Base-by-base conservation (phyloP, 768 basidiomycete species). In the Myochromella boudieri region DNA sequence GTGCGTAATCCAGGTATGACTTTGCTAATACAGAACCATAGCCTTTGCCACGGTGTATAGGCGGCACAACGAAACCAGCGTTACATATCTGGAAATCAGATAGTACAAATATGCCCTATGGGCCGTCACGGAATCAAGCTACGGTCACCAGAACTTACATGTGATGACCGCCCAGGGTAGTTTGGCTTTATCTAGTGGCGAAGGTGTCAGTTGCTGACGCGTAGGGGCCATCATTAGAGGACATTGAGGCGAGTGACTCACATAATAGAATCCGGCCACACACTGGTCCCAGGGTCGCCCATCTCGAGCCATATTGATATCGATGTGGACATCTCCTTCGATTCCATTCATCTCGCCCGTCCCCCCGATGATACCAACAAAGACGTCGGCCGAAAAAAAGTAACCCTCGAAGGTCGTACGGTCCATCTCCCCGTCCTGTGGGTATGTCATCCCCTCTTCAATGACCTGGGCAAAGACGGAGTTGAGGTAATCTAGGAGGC, bases 121-220 rank as follows among this genome's bases (percentile, higher is more conserved):
- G n/a, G 29, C 20, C 28, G 15, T 24, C 32, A 6, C 43, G n/a
- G 21, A 47, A 21, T 24, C 15, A 37, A 46, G 37, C 21, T 39
- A 34, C 37, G 29, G 28, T 34, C 33, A 46, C 29, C 22, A 41
- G 8, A 42, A 80, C 89, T 71, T 60, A 89, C 92, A 76, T 93
- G 92, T 32, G 88, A 91, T 7, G 88, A 91, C 51, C 91, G 75
- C 31, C 91, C 91, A 6, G 91, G 93, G 67, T 94, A 95, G 60
- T 94, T 94, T 27, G 87, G 88, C 65, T 91, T 91, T 41, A 90
- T 74, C 85, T 83, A 48, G 27, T 25, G n/a, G n/a, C n/a, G n/a
- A n/a, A 18, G 22, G 21, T 6, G 43, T 32, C 11, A 8, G 2
- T 29, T 3, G 38, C 14, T 37, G 25, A 27, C 9, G 36, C n/a